These are phyloP conservation scores for Galerina sulciceps DNA, from an alignment of 768 basidiomycete genomes.

Conservation along the genomic window DNA sequence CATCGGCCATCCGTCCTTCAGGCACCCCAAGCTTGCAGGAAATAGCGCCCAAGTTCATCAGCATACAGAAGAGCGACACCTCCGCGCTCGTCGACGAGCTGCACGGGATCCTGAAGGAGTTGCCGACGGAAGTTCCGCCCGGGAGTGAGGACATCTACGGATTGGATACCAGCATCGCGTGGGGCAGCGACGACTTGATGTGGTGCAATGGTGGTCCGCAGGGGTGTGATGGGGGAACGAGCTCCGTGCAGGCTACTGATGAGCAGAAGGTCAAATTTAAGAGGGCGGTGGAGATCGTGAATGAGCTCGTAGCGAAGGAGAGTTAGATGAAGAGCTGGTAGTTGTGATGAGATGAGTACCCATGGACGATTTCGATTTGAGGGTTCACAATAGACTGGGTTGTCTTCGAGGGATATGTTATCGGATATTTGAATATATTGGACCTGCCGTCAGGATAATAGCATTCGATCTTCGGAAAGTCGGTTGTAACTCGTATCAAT, in stretches of 20 bases:
- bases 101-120: conserved; percentile 55
- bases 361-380: background rate
- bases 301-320: conserved; percentile 47
- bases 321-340: background rate
- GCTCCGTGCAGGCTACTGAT: conserved; percentile 51
- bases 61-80: conserved; percentile 34
- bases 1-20: conserved; percentile 48
- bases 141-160: conserved; percentile 79
- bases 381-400: background rate
- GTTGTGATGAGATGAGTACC: background rate
- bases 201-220: conserved; percentile 68
- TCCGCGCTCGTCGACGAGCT: conserved; percentile 58
- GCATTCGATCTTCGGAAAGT: background rate
- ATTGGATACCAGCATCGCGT: conserved; percentile 66
- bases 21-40: conserved; percentile 50
- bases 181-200: conserved; percentile 55
- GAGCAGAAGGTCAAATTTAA: conserved; percentile 72
- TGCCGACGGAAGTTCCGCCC: conserved; percentile 60
- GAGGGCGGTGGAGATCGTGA: conserved; percentile 70
- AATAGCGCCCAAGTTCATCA: conserved; percentile 45
- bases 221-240: conserved; percentile 60
- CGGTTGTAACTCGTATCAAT: conserved; percentile 14
- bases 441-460: background rate
- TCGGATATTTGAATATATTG: background rate
- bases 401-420: background rate